phyloP scores from a whole-genome alignment of 2,329 filamentous ascomycete species.

The Fusarium sp. region DNA sequence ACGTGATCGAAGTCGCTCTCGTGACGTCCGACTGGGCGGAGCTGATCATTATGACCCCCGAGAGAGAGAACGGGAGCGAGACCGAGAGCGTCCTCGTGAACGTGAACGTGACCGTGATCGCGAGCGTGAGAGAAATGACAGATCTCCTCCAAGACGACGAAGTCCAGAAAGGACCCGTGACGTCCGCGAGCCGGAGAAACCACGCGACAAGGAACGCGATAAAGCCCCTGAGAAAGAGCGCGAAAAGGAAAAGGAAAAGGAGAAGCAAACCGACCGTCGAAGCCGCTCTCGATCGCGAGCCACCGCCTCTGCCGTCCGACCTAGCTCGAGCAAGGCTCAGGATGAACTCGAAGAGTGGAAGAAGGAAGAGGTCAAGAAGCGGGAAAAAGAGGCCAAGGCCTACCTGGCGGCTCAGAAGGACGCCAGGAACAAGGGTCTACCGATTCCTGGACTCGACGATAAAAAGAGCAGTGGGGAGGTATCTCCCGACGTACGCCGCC shows the following conservation, averaged over 20 bases:
- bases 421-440: slow-evolving; percentile 71
- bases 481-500: slow-evolving; percentile 59
- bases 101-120: slow-evolving; percentile 49
- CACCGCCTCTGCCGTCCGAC: slow-evolving; percentile 55
- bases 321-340: slow-evolving; percentile 60
- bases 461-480: slow-evolving; percentile 63
- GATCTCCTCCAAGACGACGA: slow-evolving; percentile 46
- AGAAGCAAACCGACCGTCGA: slow-evolving; percentile 55
- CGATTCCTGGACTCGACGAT: slow-evolving; percentile 71
- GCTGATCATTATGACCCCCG: slow-evolving; percentile 55
- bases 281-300: slow-evolving; percentile 63
- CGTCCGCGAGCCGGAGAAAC: slow-evolving; percentile 41
- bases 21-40: slow-evolving; percentile 41
- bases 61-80: slow-evolving; percentile 52
- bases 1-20: slow-evolving; percentile 53
- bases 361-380: slow-evolving; percentile 72
- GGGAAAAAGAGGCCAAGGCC: slow-evolving; percentile 75
- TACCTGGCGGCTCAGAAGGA: slow-evolving; percentile 75
- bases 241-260: slow-evolving; percentile 33
- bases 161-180: slow-evolving; percentile 50
- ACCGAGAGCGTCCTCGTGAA: slow-evolving; percentile 36
- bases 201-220: slow-evolving; percentile 43
- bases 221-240: slow-evolving; percentile 30
- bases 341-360: slow-evolving; percentile 72
- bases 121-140: slow-evolving; percentile 47